A percentile compares a stretch with the other conserved stretches of the same genome.
Evolutionary conservation across 1,139 yeast genomes (phyloP).

Genomic region (Suhomyces bokatorum): DNA sequence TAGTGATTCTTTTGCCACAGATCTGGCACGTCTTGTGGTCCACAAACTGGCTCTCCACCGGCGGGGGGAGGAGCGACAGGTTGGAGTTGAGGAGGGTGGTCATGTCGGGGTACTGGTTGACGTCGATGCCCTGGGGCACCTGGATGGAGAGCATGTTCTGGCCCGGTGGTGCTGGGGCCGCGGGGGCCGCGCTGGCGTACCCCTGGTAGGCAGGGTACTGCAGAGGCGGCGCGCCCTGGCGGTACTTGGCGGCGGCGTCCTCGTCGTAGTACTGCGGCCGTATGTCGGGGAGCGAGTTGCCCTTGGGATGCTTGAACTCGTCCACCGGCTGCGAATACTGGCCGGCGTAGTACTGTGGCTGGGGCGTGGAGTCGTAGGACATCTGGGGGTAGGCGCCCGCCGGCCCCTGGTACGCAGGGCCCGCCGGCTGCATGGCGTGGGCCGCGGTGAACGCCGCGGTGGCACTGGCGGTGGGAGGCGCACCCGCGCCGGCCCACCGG

Average conservation of each 20-base stretch:
- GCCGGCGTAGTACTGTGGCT: constrained; percentile 1
- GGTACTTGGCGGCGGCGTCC: constrained; percentile 6
- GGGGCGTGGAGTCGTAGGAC: constrained; percentile 3
- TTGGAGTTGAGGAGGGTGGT: constrained; percentile 44
- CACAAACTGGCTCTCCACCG: constrained; percentile 33
- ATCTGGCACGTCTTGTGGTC: constrained; percentile 42
- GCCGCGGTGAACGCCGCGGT: no score
- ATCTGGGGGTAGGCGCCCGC: constrained; percentile 1
- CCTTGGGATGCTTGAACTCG: constrained; percentile 9
- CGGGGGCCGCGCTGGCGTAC: not conserved
- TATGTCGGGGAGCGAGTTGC: constrained; percentile 7
- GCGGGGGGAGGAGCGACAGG: constrained; percentile 33
- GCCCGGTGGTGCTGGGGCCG: not conserved
- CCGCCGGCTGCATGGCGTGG: not conserved
- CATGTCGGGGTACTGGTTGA: constrained; percentile 39
- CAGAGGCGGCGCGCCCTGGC: constrained; percentile 9
- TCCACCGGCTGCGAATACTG: constrained; percentile 7
- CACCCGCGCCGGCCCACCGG: not conserved
- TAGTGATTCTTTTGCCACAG: constrained; percentile 57
- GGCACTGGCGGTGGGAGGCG: not conserved
- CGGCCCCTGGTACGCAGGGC: not conserved
- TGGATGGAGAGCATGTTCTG: constrained; percentile 10
- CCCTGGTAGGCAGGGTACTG: constrained; percentile 3
- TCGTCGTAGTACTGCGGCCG: constrained; percentile 4
- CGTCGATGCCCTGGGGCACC: constrained; percentile 20